Evolutionary conservation across 139 green algal species (phyloP), one percentile per base, ranked within the genome.

Genomic region (Chlamydomonas urium): DNA sequence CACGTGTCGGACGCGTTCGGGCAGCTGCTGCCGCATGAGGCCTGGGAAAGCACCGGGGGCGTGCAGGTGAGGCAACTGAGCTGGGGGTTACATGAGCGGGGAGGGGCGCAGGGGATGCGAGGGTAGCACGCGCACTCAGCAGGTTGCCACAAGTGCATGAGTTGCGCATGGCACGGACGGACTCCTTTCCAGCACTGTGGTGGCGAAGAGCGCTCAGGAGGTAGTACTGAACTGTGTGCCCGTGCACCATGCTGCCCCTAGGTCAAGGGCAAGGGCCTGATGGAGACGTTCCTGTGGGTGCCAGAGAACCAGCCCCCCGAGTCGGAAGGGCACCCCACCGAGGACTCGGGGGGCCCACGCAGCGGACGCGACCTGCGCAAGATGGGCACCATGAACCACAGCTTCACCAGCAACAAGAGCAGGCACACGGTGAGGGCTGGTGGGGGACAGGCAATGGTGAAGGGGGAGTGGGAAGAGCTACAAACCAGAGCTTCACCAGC

Each of bases 1-100:
- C 79, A 84, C 35, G 79, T 84, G 17, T 84, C 79, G 28, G 79
- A 84, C 65, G 47, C 59, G 4, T 78, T 84, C 29, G 74, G 70
- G 0, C 32, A 53, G 23, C 47, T 81, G 37, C 66, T 84, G 28
- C 79, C 79, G 2, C 53, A 65, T 14, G 74, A 84, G 65, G 63
- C 72, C 2, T 83, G 78, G 78, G 36, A 77, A 42, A 63, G 61
- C 69, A 83, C 65, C 2, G 78, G 78, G 4, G 73, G 78, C 29
- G 73, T 83, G 36, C 62, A 83, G 72, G 67, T 83, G 2, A 75
- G 42, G n/a, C n/a, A n/a, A n/a, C n/a, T n/a, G n/a, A n/a, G n/a
- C n/a, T n/a, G n/a, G n/a, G n/a, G n/a, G n/a, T n/a, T n/a, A n/a
- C n/a, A n/a, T n/a, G n/a, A n/a, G n/a, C n/a, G n/a, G n/a, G n/a